These are phyloP conservation scores for Calonectria hawksworthii DNA, from an alignment of 2,329 filamentous ascomycete species.

Conservation along the genomic window DNA sequence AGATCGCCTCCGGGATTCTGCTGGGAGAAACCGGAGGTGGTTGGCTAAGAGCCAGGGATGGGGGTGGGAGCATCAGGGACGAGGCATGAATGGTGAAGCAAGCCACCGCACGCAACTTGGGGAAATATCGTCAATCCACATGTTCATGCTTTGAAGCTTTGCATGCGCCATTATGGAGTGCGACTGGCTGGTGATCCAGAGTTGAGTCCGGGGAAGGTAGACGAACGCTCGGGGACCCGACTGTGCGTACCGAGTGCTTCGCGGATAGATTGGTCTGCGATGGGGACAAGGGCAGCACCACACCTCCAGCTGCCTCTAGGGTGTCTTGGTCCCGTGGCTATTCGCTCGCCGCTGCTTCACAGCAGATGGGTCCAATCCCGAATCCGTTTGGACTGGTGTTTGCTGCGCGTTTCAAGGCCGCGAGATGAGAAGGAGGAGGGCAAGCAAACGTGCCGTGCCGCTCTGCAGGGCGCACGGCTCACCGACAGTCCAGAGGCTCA, in stretches of 20 bases:
- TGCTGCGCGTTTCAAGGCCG: constrained; percentile 3
- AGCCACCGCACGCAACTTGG: constrained; percentile 3
- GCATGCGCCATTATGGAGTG: not conserved
- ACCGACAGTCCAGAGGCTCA: constrained; percentile 7
- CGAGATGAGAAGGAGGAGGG: not conserved
- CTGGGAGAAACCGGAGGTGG: not conserved
- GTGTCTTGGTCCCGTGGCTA: not conserved
- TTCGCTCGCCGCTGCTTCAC: constrained; percentile 7
- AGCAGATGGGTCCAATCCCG: not conserved
- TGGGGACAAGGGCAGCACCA: not conserved
- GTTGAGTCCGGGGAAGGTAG: constrained; percentile 20
- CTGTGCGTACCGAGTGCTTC: not conserved
- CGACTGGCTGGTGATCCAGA: not conserved
- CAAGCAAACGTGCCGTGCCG: constrained; percentile 22
- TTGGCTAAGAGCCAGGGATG: not conserved
- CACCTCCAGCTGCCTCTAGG: not conserved
- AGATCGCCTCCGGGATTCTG: constrained; percentile 4
- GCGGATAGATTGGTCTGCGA: not conserved
- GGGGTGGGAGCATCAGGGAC: not conserved
- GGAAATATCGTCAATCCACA: not conserved
- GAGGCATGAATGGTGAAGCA: constrained; percentile 4
- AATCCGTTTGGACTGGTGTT: not conserved
- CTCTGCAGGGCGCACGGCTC: constrained; percentile 19
- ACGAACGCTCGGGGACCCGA: constrained; percentile 1
- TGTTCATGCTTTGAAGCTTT: not conserved